A percentile compares a stretch with the other conserved stretches of the same genome.
Evolutionary conservation across 148 eudicot species (phyloP).

Genomic region (Vaccinium corymbosum): DNA sequence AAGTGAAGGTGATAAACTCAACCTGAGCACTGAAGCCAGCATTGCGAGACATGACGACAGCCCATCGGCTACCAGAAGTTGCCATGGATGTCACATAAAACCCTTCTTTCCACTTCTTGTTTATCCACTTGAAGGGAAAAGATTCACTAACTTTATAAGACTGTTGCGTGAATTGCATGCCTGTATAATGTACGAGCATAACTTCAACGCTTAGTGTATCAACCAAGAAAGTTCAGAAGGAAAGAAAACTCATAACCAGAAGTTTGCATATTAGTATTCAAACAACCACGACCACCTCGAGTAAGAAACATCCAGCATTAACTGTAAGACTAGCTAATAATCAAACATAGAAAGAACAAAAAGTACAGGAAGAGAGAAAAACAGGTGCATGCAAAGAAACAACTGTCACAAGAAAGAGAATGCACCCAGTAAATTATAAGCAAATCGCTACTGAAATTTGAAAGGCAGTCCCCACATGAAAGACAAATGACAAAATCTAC

Average conservation of each 20-base stretch:
- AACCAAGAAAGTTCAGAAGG: neutral
- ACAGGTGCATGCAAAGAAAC: neutral
- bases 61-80: constrained; percentile 90
- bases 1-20: constrained; percentile 5
- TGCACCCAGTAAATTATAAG: neutral
- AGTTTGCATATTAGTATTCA: neutral
- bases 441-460: neutral
- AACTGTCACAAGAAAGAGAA: neutral
- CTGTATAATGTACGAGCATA: constrained; percentile 25
- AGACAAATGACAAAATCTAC: too few relatives aligned
- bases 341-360: neutral
- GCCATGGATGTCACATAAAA: constrained; percentile 57
- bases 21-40: constrained; percentile 89
- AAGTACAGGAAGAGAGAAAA: neutral
- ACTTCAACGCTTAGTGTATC: neutral
- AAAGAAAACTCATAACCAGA: neutral
- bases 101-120: constrained; percentile 95
- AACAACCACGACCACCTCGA: constrained; percentile 8
- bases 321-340: neutral
- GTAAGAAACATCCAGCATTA: neutral
- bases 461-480: neutral
- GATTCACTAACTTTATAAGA: constrained; percentile 92
- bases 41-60: constrained; percentile 89
- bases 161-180: constrained; percentile 74
- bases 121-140: constrained; percentile 93